A percentile compares a stretch with the other conserved stretches of the same genome.
Evolutionary conservation across 2,329 filamentous ascomycete genomes (phyloP).

Genomic region (Curvularia eragrostidis): DNA sequence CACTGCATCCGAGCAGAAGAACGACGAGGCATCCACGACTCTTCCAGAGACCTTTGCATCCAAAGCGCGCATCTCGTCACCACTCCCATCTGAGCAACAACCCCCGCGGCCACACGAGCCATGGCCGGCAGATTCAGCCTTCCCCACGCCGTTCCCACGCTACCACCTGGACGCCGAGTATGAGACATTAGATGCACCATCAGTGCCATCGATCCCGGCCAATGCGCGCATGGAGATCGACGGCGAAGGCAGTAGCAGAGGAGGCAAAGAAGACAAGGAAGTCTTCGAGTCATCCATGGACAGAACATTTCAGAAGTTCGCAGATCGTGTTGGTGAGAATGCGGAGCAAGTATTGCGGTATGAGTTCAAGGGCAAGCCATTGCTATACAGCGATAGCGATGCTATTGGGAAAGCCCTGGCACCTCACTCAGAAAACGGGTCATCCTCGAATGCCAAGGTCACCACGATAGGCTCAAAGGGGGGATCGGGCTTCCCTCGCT

Average conservation of each 20-base stretch:
- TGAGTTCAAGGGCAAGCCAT: slow-evolving; percentile 56
- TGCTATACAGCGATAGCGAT: slow-evolving; percentile 84
- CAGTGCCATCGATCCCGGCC: slow-evolving; percentile 57
- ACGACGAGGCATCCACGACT: slow-evolving; percentile 48
- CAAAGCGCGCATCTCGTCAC: slow-evolving; percentile 64
- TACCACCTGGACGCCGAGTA: slow-evolving; percentile 89
- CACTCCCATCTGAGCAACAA: slow-evolving; percentile 46
- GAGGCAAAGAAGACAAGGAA: slow-evolving; percentile 55
- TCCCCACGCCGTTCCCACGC: slow-evolving; percentile 74
- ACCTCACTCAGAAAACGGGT: slow-evolving; percentile 36
- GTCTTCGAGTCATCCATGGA: slow-evolving; percentile 58
- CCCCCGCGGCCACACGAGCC: slow-evolving; percentile 63
- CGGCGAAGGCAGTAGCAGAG: slow-evolving; percentile 35
- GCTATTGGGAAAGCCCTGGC: slow-evolving; percentile 70
- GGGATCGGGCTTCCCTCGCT: slow-evolving; percentile 69
- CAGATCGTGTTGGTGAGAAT: slow-evolving; percentile 59
- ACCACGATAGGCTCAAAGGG: slow-evolving; percentile 34
- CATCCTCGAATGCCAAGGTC: slow-evolving; percentile 37
- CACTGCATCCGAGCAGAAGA: slow-evolving; percentile 21
- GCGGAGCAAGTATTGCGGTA: slow-evolving; percentile 60
- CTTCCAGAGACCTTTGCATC: slow-evolving; percentile 80
- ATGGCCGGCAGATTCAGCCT: slow-evolving; percentile 73
- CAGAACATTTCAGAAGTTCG: slow-evolving; percentile 59
- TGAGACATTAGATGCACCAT: slow-evolving; percentile 75
- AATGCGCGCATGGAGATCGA: slow-evolving; percentile 55